Percentiles rank a stretch among this genome's conserved stretches.
phyloP scores from a whole-genome alignment of 208 protist species.

The Acanthamoeba healyi region DNA sequence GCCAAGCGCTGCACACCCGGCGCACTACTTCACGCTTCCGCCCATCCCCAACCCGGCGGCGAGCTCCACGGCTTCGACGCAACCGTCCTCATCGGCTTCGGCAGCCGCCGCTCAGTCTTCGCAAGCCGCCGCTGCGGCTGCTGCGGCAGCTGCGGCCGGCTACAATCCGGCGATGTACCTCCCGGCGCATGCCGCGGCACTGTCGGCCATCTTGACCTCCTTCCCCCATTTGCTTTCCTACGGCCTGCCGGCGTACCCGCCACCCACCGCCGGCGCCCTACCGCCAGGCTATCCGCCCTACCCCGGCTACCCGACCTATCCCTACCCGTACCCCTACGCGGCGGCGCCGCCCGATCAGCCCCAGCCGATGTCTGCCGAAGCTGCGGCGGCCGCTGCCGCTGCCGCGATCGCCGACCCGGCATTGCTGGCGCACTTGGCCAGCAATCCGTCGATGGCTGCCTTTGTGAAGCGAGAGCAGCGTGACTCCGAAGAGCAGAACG shows the following conservation, averaged over 20 bases:
- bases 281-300: conserved; percentile 16
- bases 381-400: background rate
- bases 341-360: background rate
- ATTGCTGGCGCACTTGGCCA: background rate
- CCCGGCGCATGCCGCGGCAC: background rate
- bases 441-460: background rate
- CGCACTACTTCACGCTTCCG: background rate
- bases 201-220: background rate
- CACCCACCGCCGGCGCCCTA: background rate
- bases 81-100: background rate
- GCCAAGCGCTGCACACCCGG: background rate
- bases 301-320: background rate
- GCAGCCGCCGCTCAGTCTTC: background rate
- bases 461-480: conserved; percentile 2
- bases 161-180: conserved; percentile 9
- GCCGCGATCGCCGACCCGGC: background rate
- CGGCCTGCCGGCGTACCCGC: background rate
- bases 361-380: background rate
- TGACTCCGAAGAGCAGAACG: background rate
- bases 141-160: background rate
- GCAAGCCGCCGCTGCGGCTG: background rate
- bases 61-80: background rate
- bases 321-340: conserved; percentile 4
- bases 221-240: conserved; percentile 28
- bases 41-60: background rate